These are phyloP conservation scores for Aspergillus nidulans DNA, from an alignment of 495 filamentous ascomycete species.

Conservation along the genomic window DNA sequence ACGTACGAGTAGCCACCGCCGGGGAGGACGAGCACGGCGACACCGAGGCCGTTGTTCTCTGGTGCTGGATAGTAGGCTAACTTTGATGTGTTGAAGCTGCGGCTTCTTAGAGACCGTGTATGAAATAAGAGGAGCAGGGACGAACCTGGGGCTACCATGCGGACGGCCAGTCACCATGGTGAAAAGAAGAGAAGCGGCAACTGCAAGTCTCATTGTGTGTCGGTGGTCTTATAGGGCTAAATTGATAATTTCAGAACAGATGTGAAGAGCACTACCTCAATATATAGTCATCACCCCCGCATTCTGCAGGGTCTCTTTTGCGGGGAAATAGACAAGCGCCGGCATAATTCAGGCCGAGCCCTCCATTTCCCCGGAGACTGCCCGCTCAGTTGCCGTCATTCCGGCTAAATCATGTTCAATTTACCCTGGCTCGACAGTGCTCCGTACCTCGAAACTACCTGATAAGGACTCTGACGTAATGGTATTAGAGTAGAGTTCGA, in stretches of 20 bases:
- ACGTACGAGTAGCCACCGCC: slow-evolving; percentile 4
- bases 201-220: neutral
- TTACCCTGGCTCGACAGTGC: no score
- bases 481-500: no score
- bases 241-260: neutral
- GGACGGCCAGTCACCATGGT: neutral
- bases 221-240: neutral
- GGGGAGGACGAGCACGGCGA: neutral
- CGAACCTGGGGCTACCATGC: neutral
- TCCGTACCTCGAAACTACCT: no score
- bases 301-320: neutral
- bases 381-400: neutral
- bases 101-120: neutral
- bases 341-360: neutral
- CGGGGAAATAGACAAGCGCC: neutral
- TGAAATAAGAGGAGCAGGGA: neutral
- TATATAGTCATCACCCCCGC: neutral
- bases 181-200: neutral
- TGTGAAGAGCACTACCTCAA: neutral
- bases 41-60: neutral
- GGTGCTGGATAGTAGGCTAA: slow-evolving; percentile 1
- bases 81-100: neutral
- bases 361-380: neutral
- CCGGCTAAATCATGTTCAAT: neutral
- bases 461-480: no score